Evolutionary conservation across 2,329 filamentous ascomycete genomes (phyloP), one percentile per base, ranked within the genome.

Genomic region (Xylariaceae sp.): DNA sequence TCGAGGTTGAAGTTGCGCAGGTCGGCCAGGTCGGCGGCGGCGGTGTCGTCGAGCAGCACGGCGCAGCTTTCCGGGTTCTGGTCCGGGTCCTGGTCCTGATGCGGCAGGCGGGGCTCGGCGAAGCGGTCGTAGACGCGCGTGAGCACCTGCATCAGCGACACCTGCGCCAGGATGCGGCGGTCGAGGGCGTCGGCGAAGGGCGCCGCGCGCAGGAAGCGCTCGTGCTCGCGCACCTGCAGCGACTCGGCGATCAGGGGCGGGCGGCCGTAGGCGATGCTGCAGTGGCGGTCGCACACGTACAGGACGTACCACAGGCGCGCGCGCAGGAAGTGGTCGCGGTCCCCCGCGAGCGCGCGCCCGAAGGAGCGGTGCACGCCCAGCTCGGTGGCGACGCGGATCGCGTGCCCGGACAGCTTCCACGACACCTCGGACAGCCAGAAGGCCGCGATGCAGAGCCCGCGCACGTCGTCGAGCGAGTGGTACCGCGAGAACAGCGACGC

Each of bases 371-470:
- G 70, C 6, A 75, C 57, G 21, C 69, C 68, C 32, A 75, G 51
- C 45, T 75, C 71, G 1, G 71, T 74, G 2, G 70, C 71, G 31
- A 74, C 72, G n/a, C 70, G 64, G 3, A 74, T 68, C 1, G 70
- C 71, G 42, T 72, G 68, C 1, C 75, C 74, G 0, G 70, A 74
- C 1, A 80, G 58, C 38, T 75, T 78, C 72, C 75, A 76, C 8
- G 69, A 73, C 2, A 76, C 57, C 4, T 80, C 74, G 3, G 72
- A 71, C 3, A 80, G 57, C 75, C 75, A 80, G 45, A 80, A 80
- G 1, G 75, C 72, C 1, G 70, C 75, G 14, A 80, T 70, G 40
- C 72, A 77, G 5, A 80, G 63, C 1, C 67, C 76, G 3, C 75
- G 67, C 14, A 80, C 65, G 38, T 72, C 70, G 37, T 80, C 74